Evolutionary conservation across 2,329 filamentous ascomycete genomes (phyloP).

Genomic region (Rosellinia necatrix): DNA sequence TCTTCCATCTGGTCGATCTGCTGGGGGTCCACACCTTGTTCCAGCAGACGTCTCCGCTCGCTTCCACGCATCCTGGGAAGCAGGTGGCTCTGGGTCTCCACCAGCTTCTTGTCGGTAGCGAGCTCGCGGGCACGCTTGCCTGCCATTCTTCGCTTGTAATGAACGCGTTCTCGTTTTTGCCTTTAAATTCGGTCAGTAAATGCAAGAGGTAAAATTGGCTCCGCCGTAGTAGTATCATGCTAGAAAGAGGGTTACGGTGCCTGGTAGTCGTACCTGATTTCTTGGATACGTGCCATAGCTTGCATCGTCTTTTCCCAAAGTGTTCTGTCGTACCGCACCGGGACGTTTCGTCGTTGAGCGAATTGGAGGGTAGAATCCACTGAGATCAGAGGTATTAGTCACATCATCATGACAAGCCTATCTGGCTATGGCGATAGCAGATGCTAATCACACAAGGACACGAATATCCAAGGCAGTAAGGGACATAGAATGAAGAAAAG

Average conservation of each 20-base stretch:
- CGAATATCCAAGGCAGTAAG: not conserved
- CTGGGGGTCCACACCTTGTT: constrained; percentile 38
- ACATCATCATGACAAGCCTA: not conserved
- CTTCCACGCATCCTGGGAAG: constrained; percentile 73
- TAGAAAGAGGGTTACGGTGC: not conserved
- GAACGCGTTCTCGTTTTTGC: constrained; percentile 79
- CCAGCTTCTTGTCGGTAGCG: constrained; percentile 81
- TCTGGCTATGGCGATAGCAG: not conserved
- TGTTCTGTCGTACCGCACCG: constrained; percentile 93
- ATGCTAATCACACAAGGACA: no score
- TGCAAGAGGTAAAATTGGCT: not conserved
- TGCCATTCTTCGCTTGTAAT: constrained; percentile 92
- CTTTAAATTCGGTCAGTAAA: constrained; percentile 15
- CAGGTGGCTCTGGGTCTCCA: constrained; percentile 90
- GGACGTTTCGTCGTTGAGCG: constrained; percentile 89
- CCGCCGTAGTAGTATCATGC: not conserved
- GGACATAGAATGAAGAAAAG: not conserved
- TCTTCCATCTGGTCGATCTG: constrained; percentile 45
- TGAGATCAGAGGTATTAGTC: constrained; percentile 12
- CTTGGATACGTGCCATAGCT: constrained; percentile 75
- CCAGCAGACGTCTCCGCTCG: constrained; percentile 60
- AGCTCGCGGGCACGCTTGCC: constrained; percentile 85
- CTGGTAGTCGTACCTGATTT: constrained; percentile 23
- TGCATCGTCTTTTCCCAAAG: constrained; percentile 84
- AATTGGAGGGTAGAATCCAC: constrained; percentile 95